Base-by-base conservation (phyloP, 192 early-diverging fungal genomes). In the Podila minutissima region DNA sequence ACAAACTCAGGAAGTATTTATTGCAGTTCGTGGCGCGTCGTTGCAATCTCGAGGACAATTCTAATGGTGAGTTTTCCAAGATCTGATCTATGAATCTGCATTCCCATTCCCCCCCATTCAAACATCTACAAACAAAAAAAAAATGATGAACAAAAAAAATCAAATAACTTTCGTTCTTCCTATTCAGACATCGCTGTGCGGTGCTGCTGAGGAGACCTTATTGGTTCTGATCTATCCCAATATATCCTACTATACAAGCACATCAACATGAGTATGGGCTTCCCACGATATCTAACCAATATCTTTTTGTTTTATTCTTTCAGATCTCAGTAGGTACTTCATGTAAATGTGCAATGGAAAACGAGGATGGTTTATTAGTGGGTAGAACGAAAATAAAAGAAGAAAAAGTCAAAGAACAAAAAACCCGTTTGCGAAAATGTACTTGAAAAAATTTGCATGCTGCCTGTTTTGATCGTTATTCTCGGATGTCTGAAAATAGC, bases 121-220 rank as follows among this genome's bases (percentile, higher is more conserved):
- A 55, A 55, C 5, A 53, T 7, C 3, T n/a, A 51, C 13, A 51
- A 51, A 5, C 1, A 51, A 51, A 2, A 51, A 51, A 51, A 53
- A 22, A 5, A 26, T 78, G 75, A 78, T 78, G 75, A 78, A 64
- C 53, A 71, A 78, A 55, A 61, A 78, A 71, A 78, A 78, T 66
- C 51, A 55, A 20, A 74, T 74, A 74, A 78, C 75, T 78, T 78
- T 78, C 75, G 75, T 78, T 78, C 75, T 78, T 78, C 75, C 75
- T 78, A 78, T 35, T 50, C 74, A 78, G 73, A 74, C 67, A 68
- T 68, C 66, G 73, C 73, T 74, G 73, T 74, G 73, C 73, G 66
- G 51, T 68, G 67, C 73, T 74, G 66, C 46, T 78, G 75, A 71
- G 75, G 75, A 78, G 51, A 67, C 41, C 33, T 57, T 65, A 67